Evolutionary conservation across 1,139 yeast genomes (phyloP).

Genomic region (Saccharomyces hybrid): DNA sequence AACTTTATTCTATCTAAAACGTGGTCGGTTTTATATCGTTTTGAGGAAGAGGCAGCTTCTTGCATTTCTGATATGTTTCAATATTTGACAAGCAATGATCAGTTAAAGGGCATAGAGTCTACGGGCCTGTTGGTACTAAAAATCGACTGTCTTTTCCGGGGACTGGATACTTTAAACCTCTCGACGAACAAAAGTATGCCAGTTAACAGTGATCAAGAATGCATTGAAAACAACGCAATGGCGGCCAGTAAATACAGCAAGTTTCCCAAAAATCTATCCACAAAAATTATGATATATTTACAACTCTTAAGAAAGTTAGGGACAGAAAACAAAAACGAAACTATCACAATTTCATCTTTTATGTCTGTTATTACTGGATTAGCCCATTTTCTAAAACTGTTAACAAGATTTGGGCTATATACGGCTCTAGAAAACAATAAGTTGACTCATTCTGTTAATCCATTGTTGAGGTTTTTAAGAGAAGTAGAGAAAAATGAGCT

Average conservation of each 20-base stretch:
- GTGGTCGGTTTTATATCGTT: conserved; percentile 83
- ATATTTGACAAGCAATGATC: conserved; percentile 71
- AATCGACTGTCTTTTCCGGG: conserved; percentile 68
- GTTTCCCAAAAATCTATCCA: conserved; percentile 84
- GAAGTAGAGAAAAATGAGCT: conserved; percentile 44
- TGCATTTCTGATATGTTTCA: conserved; percentile 90
- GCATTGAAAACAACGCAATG: neutral
- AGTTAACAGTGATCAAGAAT: conserved; percentile 2
- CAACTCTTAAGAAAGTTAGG: conserved; percentile 59
- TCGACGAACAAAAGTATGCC: neutral
- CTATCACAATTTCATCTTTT: conserved; percentile 47
- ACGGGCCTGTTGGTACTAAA: conserved; percentile 69
- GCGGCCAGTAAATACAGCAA: conserved; percentile 38
- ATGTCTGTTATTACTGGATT: conserved; percentile 81
- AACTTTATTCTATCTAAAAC: conserved; percentile 66
- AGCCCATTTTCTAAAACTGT: conserved; percentile 84
- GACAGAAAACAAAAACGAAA: conserved; percentile 24
- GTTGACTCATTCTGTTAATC: conserved; percentile 47
- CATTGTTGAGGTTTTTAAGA: conserved; percentile 55
- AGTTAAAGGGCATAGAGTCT: conserved; percentile 58
- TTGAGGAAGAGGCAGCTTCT: conserved; percentile 88
- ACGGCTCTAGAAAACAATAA: conserved; percentile 66
- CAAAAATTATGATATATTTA: conserved; percentile 68
- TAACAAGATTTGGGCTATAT: conserved; percentile 73
- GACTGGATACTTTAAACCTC: conserved; percentile 49